phyloP scores from a whole-genome alignment of 2,329 filamentous ascomycete species.

The Trichophyton schoenleinii region DNA sequence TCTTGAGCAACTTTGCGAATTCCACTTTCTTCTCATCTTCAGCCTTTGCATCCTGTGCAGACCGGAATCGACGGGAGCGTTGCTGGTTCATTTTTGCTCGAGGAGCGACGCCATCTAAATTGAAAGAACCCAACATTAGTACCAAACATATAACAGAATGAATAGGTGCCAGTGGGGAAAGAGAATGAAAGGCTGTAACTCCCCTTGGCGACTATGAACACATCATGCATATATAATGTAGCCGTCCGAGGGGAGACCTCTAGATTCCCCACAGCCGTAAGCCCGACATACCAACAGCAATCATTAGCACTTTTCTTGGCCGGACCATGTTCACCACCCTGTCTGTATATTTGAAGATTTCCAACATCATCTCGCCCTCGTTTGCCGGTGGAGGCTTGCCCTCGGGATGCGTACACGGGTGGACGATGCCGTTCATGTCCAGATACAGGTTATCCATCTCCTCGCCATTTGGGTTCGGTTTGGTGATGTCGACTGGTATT shows the following conservation, averaged over 20 bases:
- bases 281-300: slow-evolving; percentile 61
- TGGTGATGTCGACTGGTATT: slow-evolving; percentile 73
- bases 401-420: slow-evolving; percentile 96
- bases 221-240: slow-evolving; percentile 19
- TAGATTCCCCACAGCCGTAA: slow-evolving; percentile 8
- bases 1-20: slow-evolving; percentile 69
- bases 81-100: slow-evolving; percentile 99
- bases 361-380: slow-evolving; percentile 99
- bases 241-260: slow-evolving; percentile 17
- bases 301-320: slow-evolving; percentile 89
- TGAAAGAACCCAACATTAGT: slow-evolving; percentile 19
- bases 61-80: slow-evolving; percentile 85
- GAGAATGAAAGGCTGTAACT: slow-evolving; percentile 15
- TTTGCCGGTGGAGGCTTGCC: slow-evolving; percentile 80
- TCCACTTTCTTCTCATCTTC: slow-evolving; percentile 87
- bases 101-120: slow-evolving; percentile 79
- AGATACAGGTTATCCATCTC: slow-evolving; percentile 97
- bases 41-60: slow-evolving; percentile 85
- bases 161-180: not conserved
- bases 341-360: slow-evolving; percentile 97
- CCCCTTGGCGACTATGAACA: slow-evolving; percentile 21
- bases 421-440: slow-evolving; percentile 99
- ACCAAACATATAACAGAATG: slow-evolving; percentile 1
- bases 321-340: slow-evolving; percentile 97
- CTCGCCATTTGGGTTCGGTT: slow-evolving; percentile 89